A percentile compares a stretch with the other conserved stretches of the same genome.
phyloP scores from a whole-genome alignment of 2,329 filamentous ascomycete species.

The Chaetomium sp. region DNA sequence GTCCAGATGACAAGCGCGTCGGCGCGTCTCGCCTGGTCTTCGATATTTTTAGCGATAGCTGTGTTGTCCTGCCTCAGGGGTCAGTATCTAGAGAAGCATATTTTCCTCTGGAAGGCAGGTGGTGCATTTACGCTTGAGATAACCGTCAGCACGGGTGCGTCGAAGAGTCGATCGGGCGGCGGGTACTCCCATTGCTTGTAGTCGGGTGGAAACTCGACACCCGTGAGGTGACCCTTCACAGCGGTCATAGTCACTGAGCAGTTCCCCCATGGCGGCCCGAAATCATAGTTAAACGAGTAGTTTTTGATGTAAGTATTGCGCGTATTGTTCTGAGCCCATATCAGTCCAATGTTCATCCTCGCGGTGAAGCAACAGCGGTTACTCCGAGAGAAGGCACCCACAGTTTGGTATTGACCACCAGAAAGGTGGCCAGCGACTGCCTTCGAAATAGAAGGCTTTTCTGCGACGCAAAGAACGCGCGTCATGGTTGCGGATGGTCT shows the following conservation, averaged over 20 bases:
- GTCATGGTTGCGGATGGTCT: constrained; percentile 44
- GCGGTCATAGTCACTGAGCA: constrained; percentile 92
- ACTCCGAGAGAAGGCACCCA: constrained; percentile 48
- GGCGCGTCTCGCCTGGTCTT: constrained; percentile 71
- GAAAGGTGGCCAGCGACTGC: constrained; percentile 88
- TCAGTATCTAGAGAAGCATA: background rate
- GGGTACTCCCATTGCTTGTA: constrained; percentile 82
- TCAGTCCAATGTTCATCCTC: constrained; percentile 9
- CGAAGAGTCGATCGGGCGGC: constrained; percentile 76
- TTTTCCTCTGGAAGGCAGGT: background rate
- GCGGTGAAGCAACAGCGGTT: constrained; percentile 6
- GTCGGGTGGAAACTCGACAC: constrained; percentile 71
- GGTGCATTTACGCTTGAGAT: constrained; percentile 62
- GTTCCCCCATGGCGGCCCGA: constrained; percentile 75
- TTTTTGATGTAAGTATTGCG: constrained; percentile 85
- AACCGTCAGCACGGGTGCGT: constrained; percentile 70
- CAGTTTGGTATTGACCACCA: constrained; percentile 70
- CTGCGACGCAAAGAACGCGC: constrained; percentile 58
- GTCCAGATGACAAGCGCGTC: constrained; percentile 93
- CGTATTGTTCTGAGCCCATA: constrained; percentile 61
- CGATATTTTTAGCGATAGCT: constrained; percentile 81
- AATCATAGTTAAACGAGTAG: constrained; percentile 88
- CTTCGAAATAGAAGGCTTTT: constrained; percentile 90
- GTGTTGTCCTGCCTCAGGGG: constrained; percentile 65
- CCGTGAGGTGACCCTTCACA: constrained; percentile 84